Evolutionary conservation across 257 asterid species (phyloP), one percentile per base, ranked within the genome.

Genomic region (Scutellaria barbata): DNA sequence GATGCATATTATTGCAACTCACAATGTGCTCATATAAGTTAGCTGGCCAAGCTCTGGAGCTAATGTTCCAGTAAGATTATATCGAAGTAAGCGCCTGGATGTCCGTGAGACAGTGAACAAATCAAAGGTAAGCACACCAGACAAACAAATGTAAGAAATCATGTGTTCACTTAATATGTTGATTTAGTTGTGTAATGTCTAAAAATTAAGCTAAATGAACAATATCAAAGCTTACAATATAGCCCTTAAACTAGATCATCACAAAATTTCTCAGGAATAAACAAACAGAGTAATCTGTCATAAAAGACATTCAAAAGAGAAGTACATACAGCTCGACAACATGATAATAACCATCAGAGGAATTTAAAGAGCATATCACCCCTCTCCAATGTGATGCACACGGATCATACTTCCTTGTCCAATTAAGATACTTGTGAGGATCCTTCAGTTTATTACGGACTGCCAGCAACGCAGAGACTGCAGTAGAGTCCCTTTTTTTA

Each of bases 31-130:
- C 68, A 76, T 64, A 10, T 54, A 48, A 63, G 71, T 48, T 67
- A 84, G 81, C 66, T 25, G 77, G 76, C 88, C 88, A 63, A 84
- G 84, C 77, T 81, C 88, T 10, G 88, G 86, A 69, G 88, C 79
- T 42, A 84, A 48, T 39, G 63, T 74, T 33, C 88, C 88, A 5
- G 88, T 48, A n/a, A 84, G 78, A 74, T 81, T 79, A 18, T 25
- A 11, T 0, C 46, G 45, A 57, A 84, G 63, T 41, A 84, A 76
- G 48, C 88, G 84, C 77, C 88, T 83, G 72, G 35, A 64, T 37
- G 54, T 46, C 63, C 63, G 48, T 45, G 47, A 7, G 13, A 30
- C 41, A 41, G 33, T 11, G 11, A 14, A 51, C 9, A n/a, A 17
- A 42, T 11, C 33, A 25, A 39, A 47, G 13, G 61, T 6, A 33